These are phyloP conservation scores for Torulaspora maleeae DNA, from an alignment of 805 yeast genomes.

Conservation along the genomic window DNA sequence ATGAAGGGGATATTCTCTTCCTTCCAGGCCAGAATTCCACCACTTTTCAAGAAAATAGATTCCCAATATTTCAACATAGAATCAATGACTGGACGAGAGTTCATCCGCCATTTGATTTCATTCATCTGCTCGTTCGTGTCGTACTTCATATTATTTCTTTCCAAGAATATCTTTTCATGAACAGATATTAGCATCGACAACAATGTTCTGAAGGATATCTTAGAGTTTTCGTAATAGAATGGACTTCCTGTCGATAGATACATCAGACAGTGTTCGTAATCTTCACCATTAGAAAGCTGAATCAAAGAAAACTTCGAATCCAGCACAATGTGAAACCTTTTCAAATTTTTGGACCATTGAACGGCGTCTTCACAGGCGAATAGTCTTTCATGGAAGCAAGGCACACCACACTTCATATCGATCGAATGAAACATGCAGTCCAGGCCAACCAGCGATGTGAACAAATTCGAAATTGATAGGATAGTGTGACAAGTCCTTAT, in stretches of 20 bases:
- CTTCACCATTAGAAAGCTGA: slow-evolving; percentile 53
- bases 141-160: slow-evolving; percentile 39
- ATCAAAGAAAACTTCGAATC: slow-evolving; percentile 54
- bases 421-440: slow-evolving; percentile 43
- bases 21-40: slow-evolving; percentile 56
- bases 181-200: slow-evolving; percentile 57
- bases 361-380: slow-evolving; percentile 50
- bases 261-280: slow-evolving; percentile 42
- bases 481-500: slow-evolving; percentile 68
- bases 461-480: slow-evolving; percentile 53
- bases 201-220: slow-evolving; percentile 39
- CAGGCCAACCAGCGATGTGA: slow-evolving; percentile 46
- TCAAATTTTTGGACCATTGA: slow-evolving; percentile 49
- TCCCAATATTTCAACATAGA: slow-evolving; percentile 65
- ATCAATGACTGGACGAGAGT: slow-evolving; percentile 54
- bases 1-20: slow-evolving; percentile 38
- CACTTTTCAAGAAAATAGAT: slow-evolving; percentile 52
- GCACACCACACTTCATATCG: slow-evolving; percentile 60
- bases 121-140: slow-evolving; percentile 41
- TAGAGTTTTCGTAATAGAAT: slow-evolving; percentile 31
- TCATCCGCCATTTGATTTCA: slow-evolving; percentile 62
- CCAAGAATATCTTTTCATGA: slow-evolving; percentile 60
- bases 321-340: slow-evolving; percentile 37
- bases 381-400: slow-evolving; percentile 53
- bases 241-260: slow-evolving; percentile 42